These are phyloP conservation scores for Blastobotrys muscicola DNA, from an alignment of 805 yeast genomes.

Conservation along the genomic window DNA sequence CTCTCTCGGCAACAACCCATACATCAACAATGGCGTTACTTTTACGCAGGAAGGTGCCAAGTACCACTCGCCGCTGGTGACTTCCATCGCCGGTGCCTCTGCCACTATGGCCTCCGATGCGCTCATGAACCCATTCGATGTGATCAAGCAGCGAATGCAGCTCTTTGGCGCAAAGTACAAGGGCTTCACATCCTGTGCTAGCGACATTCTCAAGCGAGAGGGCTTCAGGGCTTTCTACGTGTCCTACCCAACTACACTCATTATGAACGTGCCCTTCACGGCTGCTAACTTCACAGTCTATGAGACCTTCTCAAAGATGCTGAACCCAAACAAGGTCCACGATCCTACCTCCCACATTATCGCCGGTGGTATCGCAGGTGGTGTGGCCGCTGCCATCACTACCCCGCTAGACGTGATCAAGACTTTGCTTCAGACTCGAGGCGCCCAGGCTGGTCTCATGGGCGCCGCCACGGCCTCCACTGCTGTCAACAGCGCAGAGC, in stretches of 20 bases:
- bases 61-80: slow-evolving; percentile 66
- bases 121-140: slow-evolving; percentile 95
- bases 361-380: slow-evolving; percentile 92
- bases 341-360: slow-evolving; percentile 90
- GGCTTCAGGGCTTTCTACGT: slow-evolving; percentile 70
- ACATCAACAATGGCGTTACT: no score
- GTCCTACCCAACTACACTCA: slow-evolving; percentile 87
- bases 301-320: slow-evolving; percentile 66
- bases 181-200: slow-evolving; percentile 19
- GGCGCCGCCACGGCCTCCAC: slow-evolving; percentile 10
- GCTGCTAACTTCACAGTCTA: slow-evolving; percentile 90
- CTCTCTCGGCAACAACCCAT: slow-evolving; percentile 32
- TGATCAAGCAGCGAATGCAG: slow-evolving; percentile 93
- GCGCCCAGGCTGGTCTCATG: slow-evolving; percentile 15
- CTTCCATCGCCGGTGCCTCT: slow-evolving; percentile 79
- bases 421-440: slow-evolving; percentile 78
- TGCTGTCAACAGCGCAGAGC: slow-evolving; percentile 2
- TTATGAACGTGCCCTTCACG: slow-evolving; percentile 90
- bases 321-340: slow-evolving; percentile 67
- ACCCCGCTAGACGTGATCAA: slow-evolving; percentile 93
- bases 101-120: slow-evolving; percentile 94
- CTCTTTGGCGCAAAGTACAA: slow-evolving; percentile 23
- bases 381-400: slow-evolving; percentile 87
- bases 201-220: slow-evolving; percentile 26
- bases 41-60: slow-evolving; percentile 27